A percentile compares a stretch with the other conserved stretches of the same genome.
phyloP scores from a whole-genome alignment of 306 rosid genomes.

The Begonia fuchsioides region DNA sequence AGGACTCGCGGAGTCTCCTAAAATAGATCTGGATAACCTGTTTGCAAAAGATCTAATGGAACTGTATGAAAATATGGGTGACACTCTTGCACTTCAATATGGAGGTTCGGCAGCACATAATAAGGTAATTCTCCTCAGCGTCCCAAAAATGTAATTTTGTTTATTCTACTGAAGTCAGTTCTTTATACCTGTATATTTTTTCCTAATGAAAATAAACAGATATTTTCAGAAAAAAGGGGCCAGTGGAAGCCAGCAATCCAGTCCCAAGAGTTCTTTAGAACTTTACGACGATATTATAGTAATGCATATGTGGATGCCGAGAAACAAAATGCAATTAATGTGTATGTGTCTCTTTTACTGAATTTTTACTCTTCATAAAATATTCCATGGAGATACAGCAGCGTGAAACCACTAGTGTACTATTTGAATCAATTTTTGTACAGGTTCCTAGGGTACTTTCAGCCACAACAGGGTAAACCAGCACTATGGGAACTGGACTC shows the following conservation, averaged over 20 bases:
- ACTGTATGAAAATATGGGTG: slow-evolving; percentile 86
- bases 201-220: slow-evolving; percentile 28
- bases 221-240: slow-evolving; percentile 88
- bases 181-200: slow-evolving; percentile 1
- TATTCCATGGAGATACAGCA: neutral
- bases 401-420: neutral
- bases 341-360: slow-evolving; percentile 29
- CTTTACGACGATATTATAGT: slow-evolving; percentile 76
- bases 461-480: slow-evolving; percentile 68
- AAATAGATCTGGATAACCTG: slow-evolving; percentile 55
- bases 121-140: slow-evolving; percentile 40
- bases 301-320: slow-evolving; percentile 64
- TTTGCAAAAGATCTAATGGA: slow-evolving; percentile 73
- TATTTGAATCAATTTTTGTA: slow-evolving; percentile 13
- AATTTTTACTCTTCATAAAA: no score
- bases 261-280: slow-evolving; percentile 77
- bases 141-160: neutral
- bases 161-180: neutral
- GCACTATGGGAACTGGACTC: slow-evolving; percentile 86
- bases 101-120: slow-evolving; percentile 99
- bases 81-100: slow-evolving; percentile 74
- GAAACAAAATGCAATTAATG: slow-evolving; percentile 77
- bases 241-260: slow-evolving; percentile 96
- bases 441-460: slow-evolving; percentile 92
- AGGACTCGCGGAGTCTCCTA: slow-evolving; percentile 40